Evolutionary conservation across 441 rosid species (phyloP), one percentile per base, ranked within the genome.

Genomic region (Gossypium davidsonii): DNA sequence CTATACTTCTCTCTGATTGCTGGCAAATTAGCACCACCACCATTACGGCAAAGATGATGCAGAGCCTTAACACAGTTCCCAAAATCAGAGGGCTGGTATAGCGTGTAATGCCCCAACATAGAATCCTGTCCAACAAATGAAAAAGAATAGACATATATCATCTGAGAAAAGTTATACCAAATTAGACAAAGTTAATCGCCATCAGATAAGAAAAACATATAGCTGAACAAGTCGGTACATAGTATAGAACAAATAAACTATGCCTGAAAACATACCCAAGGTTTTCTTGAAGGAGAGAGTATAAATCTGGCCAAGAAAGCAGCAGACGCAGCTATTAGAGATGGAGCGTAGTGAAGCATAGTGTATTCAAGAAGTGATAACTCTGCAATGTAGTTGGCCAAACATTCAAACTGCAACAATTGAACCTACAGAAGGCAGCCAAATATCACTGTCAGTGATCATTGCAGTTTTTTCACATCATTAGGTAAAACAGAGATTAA

Each of bases 261-360:
- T 26, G 25, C 17, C 18, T 26, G 21, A 42, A 31, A 44, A 49
- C 71, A 2, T 88, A 93, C 98, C 97, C 97, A 90, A 63, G 95
- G 91, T 78, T 79, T 83, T 79, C 75, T 89, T 20, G 90, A 79
- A 77, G 98, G 97, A 72, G 78, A 31, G 60, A 89, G 85, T 20
- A 92, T 84, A 77, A 74, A 88, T 79, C 82, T 88, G 67, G 95
- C 91, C 78, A 93, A 83, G 83, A 91, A 91, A 72, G 88, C 85
- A 53, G 97, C 88, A 44, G 98, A 94, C 74, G 97, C 95, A 59
- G 98, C 95, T 2, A 92, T 65, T 5, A 90, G 85, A 5, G 98
- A 94, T 51, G 98, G 98, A 74, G 90, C 73, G 70, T 87, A 81
- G 67, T 79, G 64, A 52, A 94, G 95, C 96, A 92, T 88, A 39